Conservation (phyloP, 2,329 filamentous ascomycete species). For the Massarina eburnea region DNA sequence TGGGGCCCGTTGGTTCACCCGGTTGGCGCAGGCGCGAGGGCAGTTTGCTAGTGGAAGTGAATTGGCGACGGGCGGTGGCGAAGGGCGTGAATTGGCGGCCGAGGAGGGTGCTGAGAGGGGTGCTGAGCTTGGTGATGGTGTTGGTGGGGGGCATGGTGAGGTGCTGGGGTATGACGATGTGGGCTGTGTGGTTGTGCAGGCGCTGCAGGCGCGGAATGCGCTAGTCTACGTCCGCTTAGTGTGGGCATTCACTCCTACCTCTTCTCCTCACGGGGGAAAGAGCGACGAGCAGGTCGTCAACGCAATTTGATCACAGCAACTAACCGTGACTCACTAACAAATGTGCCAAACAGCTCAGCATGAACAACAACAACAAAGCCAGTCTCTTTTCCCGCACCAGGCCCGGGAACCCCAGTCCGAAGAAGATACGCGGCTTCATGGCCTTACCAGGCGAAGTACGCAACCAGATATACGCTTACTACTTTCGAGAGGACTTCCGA, state of each 20-base stretch:
- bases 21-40: constrained; percentile 37
- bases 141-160: too few species aligned
- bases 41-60: constrained; percentile 23
- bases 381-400: constrained; percentile 16
- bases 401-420: constrained; percentile 7
- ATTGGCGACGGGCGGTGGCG: constrained; percentile 18
- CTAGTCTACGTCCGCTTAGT: constrained; percentile 12
- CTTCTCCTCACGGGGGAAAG: neutral
- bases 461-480: constrained; percentile 49
- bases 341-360: too few species aligned
- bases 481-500: constrained; percentile 29
- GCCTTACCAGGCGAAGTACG: constrained; percentile 54
- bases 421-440: constrained; percentile 31
- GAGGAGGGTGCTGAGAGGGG: constrained; percentile 27
- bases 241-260: neutral
- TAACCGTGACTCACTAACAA: neutral
- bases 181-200: constrained; percentile 24
- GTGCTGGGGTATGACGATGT: constrained; percentile 29
- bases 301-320: neutral
- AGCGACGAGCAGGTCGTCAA: neutral
- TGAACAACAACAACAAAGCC: constrained; percentile 11
- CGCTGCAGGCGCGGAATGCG: constrained; percentile 17
- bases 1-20: constrained; percentile 40
- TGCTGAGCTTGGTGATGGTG: constrained; percentile 33
- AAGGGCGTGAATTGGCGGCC: constrained; percentile 1